A percentile compares a stretch with the other conserved stretches of the same genome.
Evolutionary conservation across 768 basidiomycete genomes (phyloP).

Genomic region (Boletales sp.): DNA sequence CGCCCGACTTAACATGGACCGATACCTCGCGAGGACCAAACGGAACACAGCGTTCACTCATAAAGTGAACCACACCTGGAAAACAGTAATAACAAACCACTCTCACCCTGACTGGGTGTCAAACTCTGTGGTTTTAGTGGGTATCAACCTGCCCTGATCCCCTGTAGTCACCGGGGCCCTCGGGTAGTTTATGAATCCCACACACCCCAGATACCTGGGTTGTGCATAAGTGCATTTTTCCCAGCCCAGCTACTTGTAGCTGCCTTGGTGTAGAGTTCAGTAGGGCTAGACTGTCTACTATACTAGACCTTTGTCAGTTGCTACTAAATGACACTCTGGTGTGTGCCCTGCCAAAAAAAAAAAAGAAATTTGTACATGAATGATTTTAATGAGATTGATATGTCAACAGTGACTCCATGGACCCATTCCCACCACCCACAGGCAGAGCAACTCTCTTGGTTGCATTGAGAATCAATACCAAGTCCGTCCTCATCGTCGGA

Average conservation of each 20-base stretch:
- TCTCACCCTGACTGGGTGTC: not conserved
- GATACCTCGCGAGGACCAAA: not conserved
- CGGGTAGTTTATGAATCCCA: too few relatives aligned
- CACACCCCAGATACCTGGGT: too few relatives aligned
- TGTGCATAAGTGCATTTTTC: not conserved
- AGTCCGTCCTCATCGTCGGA: conserved; percentile 69
- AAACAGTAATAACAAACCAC: too few relatives aligned
- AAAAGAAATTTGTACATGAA: too few relatives aligned
- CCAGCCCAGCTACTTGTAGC: too few relatives aligned
- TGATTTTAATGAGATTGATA: too few relatives aligned
- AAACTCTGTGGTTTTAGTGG: not conserved
- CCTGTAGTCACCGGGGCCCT: not conserved
- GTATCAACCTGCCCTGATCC: not conserved
- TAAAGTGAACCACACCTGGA: not conserved
- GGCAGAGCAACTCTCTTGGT: conserved; percentile 75
- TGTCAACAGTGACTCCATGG: conserved; percentile 11
- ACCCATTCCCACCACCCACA: conserved; percentile 39
- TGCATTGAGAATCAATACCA: conserved; percentile 60
- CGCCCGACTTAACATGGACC: not conserved
- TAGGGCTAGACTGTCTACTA: too few relatives aligned
- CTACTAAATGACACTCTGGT: too few relatives aligned
- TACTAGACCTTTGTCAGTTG: too few relatives aligned
- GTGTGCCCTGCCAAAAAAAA: too few relatives aligned
- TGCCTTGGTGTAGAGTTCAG: too few relatives aligned
- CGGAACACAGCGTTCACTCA: not conserved